Percentiles rank a stretch among this genome's conserved stretches.
Evolutionary conservation across 306 rosid species (phyloP).

Genomic region (Sindora glabra): DNA sequence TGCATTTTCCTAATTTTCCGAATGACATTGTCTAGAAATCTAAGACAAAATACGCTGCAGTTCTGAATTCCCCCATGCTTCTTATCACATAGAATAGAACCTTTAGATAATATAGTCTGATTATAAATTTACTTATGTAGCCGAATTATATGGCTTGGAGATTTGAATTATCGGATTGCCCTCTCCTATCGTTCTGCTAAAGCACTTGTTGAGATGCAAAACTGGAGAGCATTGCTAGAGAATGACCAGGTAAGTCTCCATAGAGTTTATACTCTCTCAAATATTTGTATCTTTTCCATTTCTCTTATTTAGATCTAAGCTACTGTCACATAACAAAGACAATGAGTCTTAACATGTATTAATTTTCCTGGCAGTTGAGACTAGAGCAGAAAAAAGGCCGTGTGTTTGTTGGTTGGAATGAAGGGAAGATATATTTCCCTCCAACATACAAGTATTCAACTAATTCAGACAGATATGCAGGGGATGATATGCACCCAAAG

Average conservation of each 20-base stretch:
- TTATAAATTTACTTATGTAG: constrained; percentile 26
- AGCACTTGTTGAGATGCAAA: constrained; percentile 99
- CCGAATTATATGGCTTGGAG: constrained; percentile 99
- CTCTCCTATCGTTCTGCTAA: constrained; percentile 89
- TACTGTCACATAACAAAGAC: neutral
- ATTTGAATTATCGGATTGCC: constrained; percentile 91
- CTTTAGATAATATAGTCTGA: constrained; percentile 7
- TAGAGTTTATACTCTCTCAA: no score
- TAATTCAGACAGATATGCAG: constrained; percentile 93
- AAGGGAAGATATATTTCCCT: constrained; percentile 96
- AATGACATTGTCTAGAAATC: no score
- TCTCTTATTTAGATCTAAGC: no score
- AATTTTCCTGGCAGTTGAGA: constrained; percentile 56
- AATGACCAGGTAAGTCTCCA: constrained; percentile 94
- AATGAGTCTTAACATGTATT: constrained; percentile 1
- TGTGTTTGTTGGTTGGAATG: constrained; percentile 84
- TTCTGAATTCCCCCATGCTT: no score
- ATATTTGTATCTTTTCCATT: no score
- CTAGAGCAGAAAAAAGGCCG: constrained; percentile 91
- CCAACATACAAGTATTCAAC: constrained; percentile 98
- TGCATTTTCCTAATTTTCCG: no score
- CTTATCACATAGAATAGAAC: no score
- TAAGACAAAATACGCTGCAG: no score
- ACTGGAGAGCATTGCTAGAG: constrained; percentile 97
- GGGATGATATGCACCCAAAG: constrained; percentile 90